Base-by-base conservation (phyloP, 2,329 filamentous ascomycete species). In the Calcarisporium arbuscula region DNA sequence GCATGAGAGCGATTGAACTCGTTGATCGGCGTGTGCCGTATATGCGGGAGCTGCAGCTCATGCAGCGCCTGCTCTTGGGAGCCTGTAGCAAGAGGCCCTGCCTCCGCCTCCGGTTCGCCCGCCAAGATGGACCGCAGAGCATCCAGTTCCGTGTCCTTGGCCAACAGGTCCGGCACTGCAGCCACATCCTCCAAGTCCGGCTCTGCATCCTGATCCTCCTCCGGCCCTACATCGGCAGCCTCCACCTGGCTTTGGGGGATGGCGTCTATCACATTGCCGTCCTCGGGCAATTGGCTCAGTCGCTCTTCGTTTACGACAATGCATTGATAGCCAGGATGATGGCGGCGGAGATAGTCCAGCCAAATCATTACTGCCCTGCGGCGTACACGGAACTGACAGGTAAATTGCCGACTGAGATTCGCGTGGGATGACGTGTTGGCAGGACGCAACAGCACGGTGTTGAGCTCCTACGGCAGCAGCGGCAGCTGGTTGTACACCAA, bases 111-210 rank as follows among this genome's bases (percentile, higher is more conserved):
- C 30, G 25, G 25, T 22, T 35, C 25, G 12, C 33, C 33, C 9
- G 25, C 25, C 9, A 35, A 26, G 22, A 29, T 29, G 22, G 25
- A 29, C 25, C 33, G 33, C 25, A 35, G 33, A 29, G 25, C 25
- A 35, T 31, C 29, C 15, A 39, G 28, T 19, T 42, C 39, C 23
- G 27, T 20, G 11, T 42, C 23, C 22, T 39, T 19, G 15, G 39
- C 35, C 15, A 38, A 28, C 12, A 41, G 33, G 35, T 41, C 33
- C 16, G 35, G 39, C 15, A 41, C 23, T 18, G 39, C 39, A 22
- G 39, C 28, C 10, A 10, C 28, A 36, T 41, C 32, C 9, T 39
- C 28, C 15, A 18, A 22, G 11, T 35, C 32, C 28, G 28, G 32
- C 32, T 31, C 21, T 30, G 28, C 32, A 23, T 39, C 25, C 15